phyloP scores from a whole-genome alignment of 345 rosid genomes.

The Gossypium mustelinum region DNA sequence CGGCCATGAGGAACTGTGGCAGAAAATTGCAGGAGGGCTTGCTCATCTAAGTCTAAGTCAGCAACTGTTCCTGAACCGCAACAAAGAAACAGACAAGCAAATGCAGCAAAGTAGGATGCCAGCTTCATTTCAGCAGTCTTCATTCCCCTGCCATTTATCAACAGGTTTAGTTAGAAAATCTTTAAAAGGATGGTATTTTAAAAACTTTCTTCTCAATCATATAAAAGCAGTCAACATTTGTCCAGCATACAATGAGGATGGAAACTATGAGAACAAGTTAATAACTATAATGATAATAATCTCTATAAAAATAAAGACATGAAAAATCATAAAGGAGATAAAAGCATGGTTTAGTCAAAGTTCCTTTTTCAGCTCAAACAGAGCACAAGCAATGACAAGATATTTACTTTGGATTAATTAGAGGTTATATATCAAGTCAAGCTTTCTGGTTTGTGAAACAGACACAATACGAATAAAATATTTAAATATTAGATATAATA shows the following conservation, averaged over 20 bases:
- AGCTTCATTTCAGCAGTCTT: slow-evolving; percentile 37
- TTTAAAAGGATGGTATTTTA: background rate
- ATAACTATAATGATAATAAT: background rate
- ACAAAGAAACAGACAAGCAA: slow-evolving; percentile 37
- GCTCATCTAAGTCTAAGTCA: slow-evolving; percentile 56
- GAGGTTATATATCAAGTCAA: slow-evolving; percentile 7
- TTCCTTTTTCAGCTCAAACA: background rate
- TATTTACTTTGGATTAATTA: background rate
- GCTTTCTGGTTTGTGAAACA: background rate
- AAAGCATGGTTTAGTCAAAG: background rate
- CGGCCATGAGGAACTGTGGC: slow-evolving; percentile 62
- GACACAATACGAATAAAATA: too few species aligned
- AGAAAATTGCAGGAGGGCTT: slow-evolving; percentile 76
- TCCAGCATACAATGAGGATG: background rate
- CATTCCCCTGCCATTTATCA: slow-evolving; percentile 19
- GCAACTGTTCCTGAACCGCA: slow-evolving; percentile 32
- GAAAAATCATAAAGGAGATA: background rate
- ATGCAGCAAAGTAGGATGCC: slow-evolving; percentile 22
- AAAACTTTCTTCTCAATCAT: background rate
- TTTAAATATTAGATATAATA: too few species aligned
- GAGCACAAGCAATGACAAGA: background rate
- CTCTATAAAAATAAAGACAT: background rate
- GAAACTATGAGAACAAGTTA: background rate
- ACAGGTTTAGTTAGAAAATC: too few species aligned
- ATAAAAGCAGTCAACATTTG: background rate